Evolutionary conservation across 2,329 filamentous ascomycete genomes (phyloP).

Genomic region (Fusarium chlamydosporum): DNA sequence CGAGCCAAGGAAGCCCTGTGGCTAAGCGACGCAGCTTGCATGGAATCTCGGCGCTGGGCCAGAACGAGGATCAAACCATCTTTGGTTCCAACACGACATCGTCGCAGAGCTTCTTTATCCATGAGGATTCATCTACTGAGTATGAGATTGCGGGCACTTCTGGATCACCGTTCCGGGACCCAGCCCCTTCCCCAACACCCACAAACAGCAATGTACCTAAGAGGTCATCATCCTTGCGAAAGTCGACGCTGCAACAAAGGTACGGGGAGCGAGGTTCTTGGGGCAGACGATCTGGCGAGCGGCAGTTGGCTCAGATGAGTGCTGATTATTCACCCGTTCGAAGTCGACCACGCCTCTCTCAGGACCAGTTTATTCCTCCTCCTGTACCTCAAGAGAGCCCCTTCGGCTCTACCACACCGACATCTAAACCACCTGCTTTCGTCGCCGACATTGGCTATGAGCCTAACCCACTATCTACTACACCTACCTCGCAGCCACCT

Average conservation of each 20-base stretch:
- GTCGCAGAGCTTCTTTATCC: constrained; percentile 65
- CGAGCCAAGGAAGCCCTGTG: constrained; percentile 84
- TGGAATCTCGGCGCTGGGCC: constrained; percentile 73
- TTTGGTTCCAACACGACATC: constrained; percentile 73
- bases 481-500: constrained; percentile 13
- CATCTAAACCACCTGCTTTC: constrained; percentile 63
- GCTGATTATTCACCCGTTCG: constrained; percentile 70
- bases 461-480: constrained; percentile 8
- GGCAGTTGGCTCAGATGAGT: constrained; percentile 65
- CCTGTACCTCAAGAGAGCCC: constrained; percentile 72
- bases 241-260: constrained; percentile 89
- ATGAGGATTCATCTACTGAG: constrained; percentile 64
- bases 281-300: constrained; percentile 71
- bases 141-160: constrained; percentile 65
- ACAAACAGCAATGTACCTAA: constrained; percentile 70
- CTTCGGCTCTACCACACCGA: constrained; percentile 69
- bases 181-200: constrained; percentile 62
- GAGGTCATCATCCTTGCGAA: constrained; percentile 82
- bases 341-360: constrained; percentile 79
- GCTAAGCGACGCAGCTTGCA: constrained; percentile 93
- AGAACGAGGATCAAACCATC: constrained; percentile 75
- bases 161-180: constrained; percentile 57
- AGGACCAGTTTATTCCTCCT: constrained; percentile 82
- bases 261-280: constrained; percentile 76
- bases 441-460: constrained; percentile 4